Base-by-base conservation (phyloP, 2,329 filamentous ascomycete genomes). In the Ophiosphaerella korrae region DNA sequence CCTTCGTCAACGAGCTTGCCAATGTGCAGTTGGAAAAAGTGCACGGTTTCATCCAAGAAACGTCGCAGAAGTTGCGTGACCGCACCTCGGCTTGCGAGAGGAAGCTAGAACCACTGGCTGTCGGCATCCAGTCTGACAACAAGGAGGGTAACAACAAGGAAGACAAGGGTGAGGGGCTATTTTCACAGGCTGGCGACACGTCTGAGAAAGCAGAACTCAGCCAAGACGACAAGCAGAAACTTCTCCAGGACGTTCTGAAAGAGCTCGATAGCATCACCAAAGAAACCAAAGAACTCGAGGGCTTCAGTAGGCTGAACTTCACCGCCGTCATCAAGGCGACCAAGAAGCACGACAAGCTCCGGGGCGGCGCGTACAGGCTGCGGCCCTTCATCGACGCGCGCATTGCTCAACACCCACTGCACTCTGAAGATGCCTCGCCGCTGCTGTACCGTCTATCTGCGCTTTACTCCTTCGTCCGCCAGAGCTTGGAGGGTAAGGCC, bases 261-360 rank as follows among this genome's bases (percentile, higher is more conserved):
- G 91, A 97, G 77, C 83, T 97, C 48, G 93, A 97, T 74, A 77
- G 78, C 46, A 94, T 97, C 74, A 94, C 90, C 31, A 90, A 90
- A 71, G 91, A 97, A 75, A 87, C 95, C 68, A 93, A 88, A 72
- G 90, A 96, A 79, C 83, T 99, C 62, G 94, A 96, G 77, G 94
- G 90, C 74, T 99, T 94, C 77, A 94, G 91, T 75, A 89, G 88
- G 58, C 88, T 97, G 78, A 99, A 99, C 78, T 99, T 97, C 75
- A 96, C 94, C 5, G 94, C 92, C 41, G 96, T 97, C 76, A 83
- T 97, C 70, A 99, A 99, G 81, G 96, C 96, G 41, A 92, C 92
- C 49, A 99, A 99, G 85, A 99, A 99, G 78, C 94, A 99, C 76
- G 94, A 99, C 76, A 89, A 94, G 61, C 95, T 93, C 78, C 84